Evolutionary conservation across 164 flowering plant genomes (phyloP).

Genomic region (Annona squamosa): DNA sequence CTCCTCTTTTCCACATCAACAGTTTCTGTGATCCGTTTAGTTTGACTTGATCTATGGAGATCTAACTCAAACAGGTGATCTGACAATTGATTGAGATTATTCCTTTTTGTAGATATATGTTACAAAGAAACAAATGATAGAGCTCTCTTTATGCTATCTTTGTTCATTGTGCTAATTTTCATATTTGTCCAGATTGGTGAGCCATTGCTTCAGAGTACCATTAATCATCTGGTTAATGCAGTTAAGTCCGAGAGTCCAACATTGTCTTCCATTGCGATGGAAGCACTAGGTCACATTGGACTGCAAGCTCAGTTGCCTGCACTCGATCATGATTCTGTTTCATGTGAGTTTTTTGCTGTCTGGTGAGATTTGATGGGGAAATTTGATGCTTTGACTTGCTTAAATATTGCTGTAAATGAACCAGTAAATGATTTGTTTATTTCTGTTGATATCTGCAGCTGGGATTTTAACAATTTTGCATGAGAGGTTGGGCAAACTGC

Average conservation of each 20-base stretch:
- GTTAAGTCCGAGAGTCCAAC: slow-evolving; percentile 58
- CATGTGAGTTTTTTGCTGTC: slow-evolving; percentile 34
- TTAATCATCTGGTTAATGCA: slow-evolving; percentile 57
- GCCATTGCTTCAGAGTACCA: slow-evolving; percentile 33
- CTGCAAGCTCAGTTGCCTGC: slow-evolving; percentile 61
- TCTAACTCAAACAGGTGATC: not conserved
- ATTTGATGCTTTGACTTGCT: slow-evolving; percentile 1
- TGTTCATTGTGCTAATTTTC: not conserved
- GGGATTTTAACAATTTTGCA: slow-evolving; percentile 43
- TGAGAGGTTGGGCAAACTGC: slow-evolving; percentile 66
- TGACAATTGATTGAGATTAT: slow-evolving; percentile 4
- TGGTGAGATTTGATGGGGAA: not conserved
- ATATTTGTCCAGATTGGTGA: slow-evolving; percentile 40
- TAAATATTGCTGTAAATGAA: not conserved
- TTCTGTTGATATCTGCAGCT: slow-evolving; percentile 41
- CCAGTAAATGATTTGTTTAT: not conserved
- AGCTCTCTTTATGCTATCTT: not conserved
- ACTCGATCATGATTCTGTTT: slow-evolving; percentile 36
- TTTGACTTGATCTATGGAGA: not conserved
- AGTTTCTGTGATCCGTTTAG: not conserved
- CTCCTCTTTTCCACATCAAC: not conserved
- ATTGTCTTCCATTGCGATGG: slow-evolving; percentile 78
- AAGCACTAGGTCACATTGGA: slow-evolving; percentile 94
- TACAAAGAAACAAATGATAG: not conserved
- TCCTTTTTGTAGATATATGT: not conserved